A percentile compares a stretch with the other conserved stretches of the same genome.
phyloP scores from a whole-genome alignment of 306 rosid genomes.

The Ochetophila trinervis region DNA sequence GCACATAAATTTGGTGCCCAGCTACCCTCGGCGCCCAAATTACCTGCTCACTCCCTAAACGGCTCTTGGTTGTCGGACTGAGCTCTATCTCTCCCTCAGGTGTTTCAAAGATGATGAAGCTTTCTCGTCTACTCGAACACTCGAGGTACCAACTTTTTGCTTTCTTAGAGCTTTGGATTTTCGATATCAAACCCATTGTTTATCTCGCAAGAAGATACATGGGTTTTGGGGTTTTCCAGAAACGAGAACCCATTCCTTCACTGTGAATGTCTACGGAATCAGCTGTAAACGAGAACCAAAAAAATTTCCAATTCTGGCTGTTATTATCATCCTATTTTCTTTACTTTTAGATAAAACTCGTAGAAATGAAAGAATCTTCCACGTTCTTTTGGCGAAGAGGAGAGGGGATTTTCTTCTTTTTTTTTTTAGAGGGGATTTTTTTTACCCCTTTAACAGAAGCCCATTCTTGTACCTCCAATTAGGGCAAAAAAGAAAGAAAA shows the following conservation, averaged over 20 bases:
- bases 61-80: background rate
- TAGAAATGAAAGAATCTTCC: too few relatives aligned
- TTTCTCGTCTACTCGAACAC: constrained; percentile 36
- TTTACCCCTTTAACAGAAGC: too few relatives aligned
- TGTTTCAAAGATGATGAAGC: constrained; percentile 40
- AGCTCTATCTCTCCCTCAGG: background rate
- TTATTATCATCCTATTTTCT: too few relatives aligned
- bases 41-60: background rate
- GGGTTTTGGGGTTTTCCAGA: too few relatives aligned
- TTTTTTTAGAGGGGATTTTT: too few relatives aligned
- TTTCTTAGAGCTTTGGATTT: background rate
- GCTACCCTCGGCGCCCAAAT: background rate
- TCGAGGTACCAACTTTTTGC: constrained; percentile 32
- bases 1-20: background rate
- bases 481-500: too few relatives aligned
- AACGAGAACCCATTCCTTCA: too few relatives aligned
- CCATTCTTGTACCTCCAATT: background rate
- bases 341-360: too few relatives aligned
- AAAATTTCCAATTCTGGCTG: background rate
- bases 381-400: too few relatives aligned
- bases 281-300: too few relatives aligned
- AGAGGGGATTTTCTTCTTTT: too few relatives aligned
- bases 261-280: too few relatives aligned
- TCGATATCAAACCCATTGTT: background rate
- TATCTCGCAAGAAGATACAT: background rate